Percentiles rank a stretch among this genome's conserved stretches.
Evolutionary conservation across 306 rosid species (phyloP).

Genomic region (Cicer chorassanicum): DNA sequence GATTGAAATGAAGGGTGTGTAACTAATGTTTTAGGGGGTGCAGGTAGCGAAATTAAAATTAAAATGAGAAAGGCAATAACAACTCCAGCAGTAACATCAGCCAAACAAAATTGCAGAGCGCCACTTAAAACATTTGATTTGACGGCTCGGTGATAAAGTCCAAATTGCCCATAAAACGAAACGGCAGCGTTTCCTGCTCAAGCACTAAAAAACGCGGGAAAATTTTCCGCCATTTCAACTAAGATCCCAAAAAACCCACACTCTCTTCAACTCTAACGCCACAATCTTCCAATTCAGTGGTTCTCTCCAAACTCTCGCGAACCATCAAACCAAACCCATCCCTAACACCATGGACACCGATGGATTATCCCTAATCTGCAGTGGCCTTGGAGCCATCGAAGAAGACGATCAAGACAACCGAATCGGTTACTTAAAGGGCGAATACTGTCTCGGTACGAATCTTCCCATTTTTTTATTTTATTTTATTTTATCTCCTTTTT

Average conservation of each 20-base stretch:
- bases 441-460: slow-evolving; percentile 73
- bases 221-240: slow-evolving; percentile 34
- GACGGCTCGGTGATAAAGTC: no score
- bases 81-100: no score
- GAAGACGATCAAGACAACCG: slow-evolving; percentile 66
- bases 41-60: no score
- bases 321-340: background rate
- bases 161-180: background rate
- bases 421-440: slow-evolving; percentile 66
- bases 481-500: background rate
- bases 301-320: slow-evolving; percentile 31
- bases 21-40: no score
- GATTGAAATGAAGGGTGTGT: no score
- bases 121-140: no score
- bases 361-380: slow-evolving; percentile 78
- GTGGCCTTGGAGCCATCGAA: slow-evolving; percentile 66
- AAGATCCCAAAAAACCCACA: slow-evolving; percentile 30
- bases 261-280: slow-evolving; percentile 5
- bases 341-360: slow-evolving; percentile 63
- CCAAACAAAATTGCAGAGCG: no score
- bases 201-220: slow-evolving; percentile 26
- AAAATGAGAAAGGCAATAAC: no score
- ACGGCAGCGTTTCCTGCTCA: background rate
- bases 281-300: background rate
- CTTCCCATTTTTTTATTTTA: slow-evolving; percentile 4